Percentiles rank a stretch among this genome's conserved stretches.
These are phyloP conservation scores for Grigorovia transvaalensis DNA, from an alignment of 805 yeast genomes.

Conservation along the genomic window DNA sequence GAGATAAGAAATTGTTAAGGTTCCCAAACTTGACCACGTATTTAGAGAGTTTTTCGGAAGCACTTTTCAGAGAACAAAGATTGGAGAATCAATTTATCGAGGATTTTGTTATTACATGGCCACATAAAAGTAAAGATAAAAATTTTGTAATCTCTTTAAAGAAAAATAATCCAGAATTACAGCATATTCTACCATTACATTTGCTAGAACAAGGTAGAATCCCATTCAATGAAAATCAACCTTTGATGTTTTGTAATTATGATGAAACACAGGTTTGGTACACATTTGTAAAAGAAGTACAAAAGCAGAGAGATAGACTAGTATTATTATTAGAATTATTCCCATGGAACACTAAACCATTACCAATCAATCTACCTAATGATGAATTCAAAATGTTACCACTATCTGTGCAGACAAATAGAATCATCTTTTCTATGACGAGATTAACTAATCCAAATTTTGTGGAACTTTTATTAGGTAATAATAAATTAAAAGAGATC, in stretches of 20 bases:
- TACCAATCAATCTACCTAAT: constrained; percentile 34
- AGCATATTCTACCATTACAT: constrained; percentile 40
- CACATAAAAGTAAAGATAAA: constrained; percentile 33
- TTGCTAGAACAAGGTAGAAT: constrained; percentile 43
- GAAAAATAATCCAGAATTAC: constrained; percentile 31
- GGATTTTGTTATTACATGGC: constrained; percentile 46
- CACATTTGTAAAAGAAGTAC: constrained; percentile 40
- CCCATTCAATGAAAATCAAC: constrained; percentile 51
- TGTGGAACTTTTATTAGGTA: constrained; percentile 43
- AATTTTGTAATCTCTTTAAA: constrained; percentile 20
- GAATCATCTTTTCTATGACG: constrained; percentile 60
- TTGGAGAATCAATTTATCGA: constrained; percentile 36
- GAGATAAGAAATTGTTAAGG: constrained; percentile 33
- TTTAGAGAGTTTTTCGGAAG: constrained; percentile 48
- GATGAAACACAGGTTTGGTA: constrained; percentile 51
- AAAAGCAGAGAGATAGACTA: constrained; percentile 22
- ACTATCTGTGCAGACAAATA: constrained; percentile 49
- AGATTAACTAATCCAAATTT: constrained; percentile 43
- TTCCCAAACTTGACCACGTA: constrained; percentile 44
- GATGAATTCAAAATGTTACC: constrained; percentile 40
- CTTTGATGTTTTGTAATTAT: constrained; percentile 39
- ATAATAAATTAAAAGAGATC: constrained; percentile 44
- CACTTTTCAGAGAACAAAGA: constrained; percentile 53
- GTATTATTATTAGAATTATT: constrained; percentile 40
- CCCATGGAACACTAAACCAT: constrained; percentile 45